Base-by-base conservation (phyloP, 2,329 filamentous ascomycete genomes). In the Clarireedia monteithiana region DNA sequence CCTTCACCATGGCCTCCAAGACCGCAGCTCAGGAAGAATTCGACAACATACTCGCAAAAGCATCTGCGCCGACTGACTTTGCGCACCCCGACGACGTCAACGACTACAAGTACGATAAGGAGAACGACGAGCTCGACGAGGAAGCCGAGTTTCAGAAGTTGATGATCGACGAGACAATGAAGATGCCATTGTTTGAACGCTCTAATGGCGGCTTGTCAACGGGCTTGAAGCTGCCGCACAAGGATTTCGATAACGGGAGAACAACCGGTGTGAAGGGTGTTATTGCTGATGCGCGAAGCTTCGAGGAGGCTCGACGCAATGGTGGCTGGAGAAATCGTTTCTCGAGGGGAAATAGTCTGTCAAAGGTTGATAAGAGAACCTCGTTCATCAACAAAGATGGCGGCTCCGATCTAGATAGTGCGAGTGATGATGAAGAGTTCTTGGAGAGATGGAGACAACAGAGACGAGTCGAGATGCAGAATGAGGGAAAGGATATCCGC, bases 251-350 rank as follows among this genome's bases (percentile, higher is more conserved):
- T 69, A 82, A 75, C 53, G 84, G 86, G 57, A 80, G 83, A 62
- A 84, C 88, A 63, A 92, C 88, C 2, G 89, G 89, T 48, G 88
- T 91, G 63, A 92, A 92, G 75, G 89, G 89, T 60, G 89, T 94
- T 70, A 92, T 94, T 67, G 87, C 88, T 64, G 89, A 94, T 68
- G 89, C 89, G 39, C 80, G 88, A 66, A 83, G 84, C 66, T 92
- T 86, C 70, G 86, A 89, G 72, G 77, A 81, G 65, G 86, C 86
- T 12, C 77, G 79, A 63, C 77, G 77, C 48, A 65, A 53, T 42
- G 64, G 60, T n/a, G 60, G 63, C 5, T 62, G 60, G 57, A 58
- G 53, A 34, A 57, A 46, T 14, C 59, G 45, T 78, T 82, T 47
- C 83, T 85, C 61, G 88, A 94, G 57, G 14, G 56, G 57, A 23